Evolutionary conservation across 306 rosid species (phyloP), one percentile per base, ranked within the genome.

Genomic region (Prunus campanulata): DNA sequence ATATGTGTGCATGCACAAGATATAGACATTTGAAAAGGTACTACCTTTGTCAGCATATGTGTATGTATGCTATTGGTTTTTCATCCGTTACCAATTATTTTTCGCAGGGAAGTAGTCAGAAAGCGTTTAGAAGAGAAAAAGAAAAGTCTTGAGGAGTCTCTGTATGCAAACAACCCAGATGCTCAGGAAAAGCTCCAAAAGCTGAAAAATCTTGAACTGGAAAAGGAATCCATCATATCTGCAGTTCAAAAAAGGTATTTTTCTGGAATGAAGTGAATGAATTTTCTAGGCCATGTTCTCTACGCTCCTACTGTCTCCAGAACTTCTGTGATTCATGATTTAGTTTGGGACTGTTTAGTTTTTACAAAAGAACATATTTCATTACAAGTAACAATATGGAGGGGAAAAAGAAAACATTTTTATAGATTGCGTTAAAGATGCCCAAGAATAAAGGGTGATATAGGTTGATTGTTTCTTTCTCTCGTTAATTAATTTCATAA

Each of bases 81-180:
- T 79, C 42, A 48, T 48, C 49, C 76, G 39, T 35, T 54, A 65
- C 77, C 68, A 70, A 57, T 56, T 13, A 75, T 74, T 59, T 80
- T 64, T 78, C 49, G 8, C 89, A 95, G 99, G 99, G 91, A 87
- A 68, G 81, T 77, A 72, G 81, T 76, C 68, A 87, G 81, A 83
- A 85, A 81, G 84, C 82, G 82, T 59, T 76, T 89, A 87, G 97
- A 88, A 87, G 90, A 84, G 87, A 91, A 80, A 79, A 92, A 79
- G 84, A 78, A 47, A 78, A 78, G 61, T 87, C 93, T 92, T 71
- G 85, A 85, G 85, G 89, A 86, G 57, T 80, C 86, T 73, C 78
- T 95, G 5, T 92, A 70, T 85, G 87, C 85, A 72, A 78, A 80
- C 59, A 78, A 47, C 77, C 92, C 88, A 39, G 87, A 79, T 77